These are phyloP conservation scores for Trichophyton benhamiae DNA, from an alignment of 2,329 filamentous ascomycete species.

Conservation along the genomic window DNA sequence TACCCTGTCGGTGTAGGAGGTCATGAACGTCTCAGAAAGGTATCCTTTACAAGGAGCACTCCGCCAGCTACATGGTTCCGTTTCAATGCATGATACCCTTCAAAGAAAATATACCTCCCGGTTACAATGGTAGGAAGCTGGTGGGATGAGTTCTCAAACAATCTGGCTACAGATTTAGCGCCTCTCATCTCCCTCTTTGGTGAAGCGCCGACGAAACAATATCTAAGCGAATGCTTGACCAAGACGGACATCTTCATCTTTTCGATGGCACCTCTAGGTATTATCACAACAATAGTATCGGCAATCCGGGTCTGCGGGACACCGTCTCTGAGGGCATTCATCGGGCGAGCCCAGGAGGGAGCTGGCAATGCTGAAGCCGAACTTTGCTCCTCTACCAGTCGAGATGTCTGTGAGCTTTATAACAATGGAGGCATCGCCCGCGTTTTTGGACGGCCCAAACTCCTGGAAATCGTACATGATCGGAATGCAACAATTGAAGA, in stretches of 20 bases:
- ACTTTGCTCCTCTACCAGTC: constrained; percentile 29
- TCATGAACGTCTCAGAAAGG: too few relatives aligned
- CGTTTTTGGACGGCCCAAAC: constrained; percentile 6
- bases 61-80: too few relatives aligned
- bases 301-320: constrained; percentile 37
- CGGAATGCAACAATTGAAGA: constrained; percentile 33
- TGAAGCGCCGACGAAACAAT: constrained; percentile 38
- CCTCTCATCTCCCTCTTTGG: constrained; percentile 34
- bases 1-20: too few relatives aligned
- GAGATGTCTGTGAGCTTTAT: constrained; percentile 17
- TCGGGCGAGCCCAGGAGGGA: constrained; percentile 37
- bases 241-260: constrained; percentile 36
- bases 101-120: too few relatives aligned
- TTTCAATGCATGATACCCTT: too few relatives aligned
- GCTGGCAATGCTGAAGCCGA: constrained; percentile 26
- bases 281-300: constrained; percentile 34
- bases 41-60: too few relatives aligned
- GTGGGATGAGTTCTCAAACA: constrained; percentile 9
- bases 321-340: constrained; percentile 32
- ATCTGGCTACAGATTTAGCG: constrained; percentile 14
- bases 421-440: constrained; percentile 17
- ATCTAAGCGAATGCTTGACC: constrained; percentile 33
- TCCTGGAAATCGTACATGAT: constrained; percentile 25
- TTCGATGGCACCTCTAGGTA: constrained; percentile 36
- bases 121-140: not conserved